Conservation (phyloP, 1,284 basidiomycete genomes). For the Naganishia albida region DNA sequence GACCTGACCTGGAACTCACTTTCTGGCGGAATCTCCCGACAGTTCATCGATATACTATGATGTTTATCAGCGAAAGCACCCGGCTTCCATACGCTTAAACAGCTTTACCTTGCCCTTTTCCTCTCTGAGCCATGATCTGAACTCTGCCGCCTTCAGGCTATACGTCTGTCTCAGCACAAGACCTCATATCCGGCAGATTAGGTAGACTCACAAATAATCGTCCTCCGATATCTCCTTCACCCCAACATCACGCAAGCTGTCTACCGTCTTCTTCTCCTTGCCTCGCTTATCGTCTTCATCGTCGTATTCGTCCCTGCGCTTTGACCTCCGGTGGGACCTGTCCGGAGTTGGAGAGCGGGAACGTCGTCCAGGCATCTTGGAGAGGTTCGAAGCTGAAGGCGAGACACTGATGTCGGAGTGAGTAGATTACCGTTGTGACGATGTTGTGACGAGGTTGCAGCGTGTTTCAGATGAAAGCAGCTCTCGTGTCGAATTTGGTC, state of each 20-base stretch:
- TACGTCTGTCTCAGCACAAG: not conserved
- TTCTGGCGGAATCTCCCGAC: conserved; percentile 45
- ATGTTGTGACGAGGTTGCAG: not conserved
- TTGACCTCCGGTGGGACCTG: conserved; percentile 11
- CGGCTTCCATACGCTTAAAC: not conserved
- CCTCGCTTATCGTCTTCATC: conserved; percentile 10
- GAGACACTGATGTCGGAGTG: no score
- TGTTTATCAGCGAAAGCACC: conserved; percentile 25
- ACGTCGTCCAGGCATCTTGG: conserved; percentile 15
- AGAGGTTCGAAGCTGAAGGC: not conserved
- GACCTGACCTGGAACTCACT: conserved; percentile 35
- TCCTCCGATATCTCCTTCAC: conserved; percentile 45
- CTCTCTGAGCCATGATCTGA: conserved; percentile 40
- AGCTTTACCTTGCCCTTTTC: conserved; percentile 38
- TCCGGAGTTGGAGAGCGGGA: conserved; percentile 21
- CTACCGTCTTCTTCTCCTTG: conserved; percentile 40
- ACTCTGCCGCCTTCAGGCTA: conserved; percentile 37
- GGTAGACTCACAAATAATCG: conserved; percentile 50
- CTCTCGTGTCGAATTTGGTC: not conserved
- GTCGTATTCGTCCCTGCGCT: conserved; percentile 27
- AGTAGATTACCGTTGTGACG: no score
- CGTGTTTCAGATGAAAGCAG: conserved; percentile 9
- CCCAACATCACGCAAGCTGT: conserved; percentile 45
- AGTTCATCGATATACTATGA: conserved; percentile 51
- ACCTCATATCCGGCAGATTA: not conserved